A percentile compares a stretch with the other conserved stretches of the same genome.
Conservation (phyloP, 2,329 filamentous ascomycete species). For the Fusarium pseudocircinatum region DNA sequence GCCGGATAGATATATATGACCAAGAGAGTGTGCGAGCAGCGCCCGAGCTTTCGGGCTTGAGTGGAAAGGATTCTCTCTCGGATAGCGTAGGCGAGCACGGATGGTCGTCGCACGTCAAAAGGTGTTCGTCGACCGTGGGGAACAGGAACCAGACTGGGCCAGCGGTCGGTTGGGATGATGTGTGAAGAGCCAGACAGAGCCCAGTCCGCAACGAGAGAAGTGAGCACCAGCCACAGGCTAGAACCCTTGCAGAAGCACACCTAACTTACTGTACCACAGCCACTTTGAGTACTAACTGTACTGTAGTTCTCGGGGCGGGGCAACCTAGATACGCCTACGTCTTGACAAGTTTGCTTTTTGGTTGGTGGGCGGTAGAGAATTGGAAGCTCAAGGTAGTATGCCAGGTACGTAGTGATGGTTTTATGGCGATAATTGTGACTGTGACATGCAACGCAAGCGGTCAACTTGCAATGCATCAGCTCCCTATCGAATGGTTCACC, state of each 20-base stretch:
- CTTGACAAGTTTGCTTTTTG: conserved; percentile 20
- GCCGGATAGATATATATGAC: conserved; percentile 16
- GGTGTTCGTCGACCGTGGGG: conserved; percentile 37
- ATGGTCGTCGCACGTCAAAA: conserved; percentile 42
- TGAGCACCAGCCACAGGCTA: conserved; percentile 36
- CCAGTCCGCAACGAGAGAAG: conserved; percentile 13
- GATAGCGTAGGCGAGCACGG: conserved; percentile 41
- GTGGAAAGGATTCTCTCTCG: conserved; percentile 37
- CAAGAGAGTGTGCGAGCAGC: conserved; percentile 32
- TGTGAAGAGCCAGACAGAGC: conserved; percentile 19
- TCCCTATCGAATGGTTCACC: conserved; percentile 16
- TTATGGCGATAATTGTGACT: conserved; percentile 2
- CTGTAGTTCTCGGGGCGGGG: conserved; percentile 21
- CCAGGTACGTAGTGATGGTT: neutral
- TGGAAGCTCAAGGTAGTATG: neutral
- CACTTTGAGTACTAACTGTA: conserved; percentile 4
- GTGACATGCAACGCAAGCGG: conserved; percentile 13
- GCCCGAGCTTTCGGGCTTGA: conserved; percentile 43
- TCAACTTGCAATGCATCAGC: conserved; percentile 14
- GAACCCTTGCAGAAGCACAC: conserved; percentile 19
- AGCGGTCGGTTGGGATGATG: conserved; percentile 25
- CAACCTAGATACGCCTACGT: conserved; percentile 28
- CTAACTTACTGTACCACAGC: conserved; percentile 14
- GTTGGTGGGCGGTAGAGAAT: neutral
- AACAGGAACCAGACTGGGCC: conserved; percentile 31